A percentile compares a stretch with the other conserved stretches of the same genome.
Evolutionary conservation across 768 basidiomycete species (phyloP).

Genomic region (Myochromella boudieri): DNA sequence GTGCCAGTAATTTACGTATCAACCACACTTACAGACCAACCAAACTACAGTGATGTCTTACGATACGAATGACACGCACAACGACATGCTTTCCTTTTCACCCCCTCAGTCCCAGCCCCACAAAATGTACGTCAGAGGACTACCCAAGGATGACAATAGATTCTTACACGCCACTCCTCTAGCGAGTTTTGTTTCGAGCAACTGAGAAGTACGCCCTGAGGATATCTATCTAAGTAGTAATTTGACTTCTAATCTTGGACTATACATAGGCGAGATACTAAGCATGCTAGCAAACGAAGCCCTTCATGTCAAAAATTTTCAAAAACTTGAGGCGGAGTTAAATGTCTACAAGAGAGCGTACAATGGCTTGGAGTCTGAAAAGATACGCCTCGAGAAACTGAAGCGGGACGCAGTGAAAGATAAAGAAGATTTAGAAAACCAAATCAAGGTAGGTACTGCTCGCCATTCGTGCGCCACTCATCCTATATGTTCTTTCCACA

Average conservation of each 20-base stretch:
- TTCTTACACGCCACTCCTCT: neutral
- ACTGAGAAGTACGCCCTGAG: slow-evolving; percentile 29
- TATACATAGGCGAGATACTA: slow-evolving; percentile 36
- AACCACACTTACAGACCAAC: too few relatives aligned
- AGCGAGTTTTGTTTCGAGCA: slow-evolving; percentile 34
- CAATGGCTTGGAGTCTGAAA: slow-evolving; percentile 35
- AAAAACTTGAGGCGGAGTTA: slow-evolving; percentile 39
- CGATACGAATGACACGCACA: slow-evolving; percentile 15
- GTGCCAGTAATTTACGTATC: neutral
- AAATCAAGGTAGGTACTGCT: slow-evolving; percentile 33
- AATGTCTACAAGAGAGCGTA: slow-evolving; percentile 43
- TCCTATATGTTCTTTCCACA: neutral
- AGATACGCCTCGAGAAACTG: slow-evolving; percentile 28
- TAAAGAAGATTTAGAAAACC: slow-evolving; percentile 36
- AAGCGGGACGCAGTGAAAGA: slow-evolving; percentile 38
- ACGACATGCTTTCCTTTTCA: slow-evolving; percentile 4
- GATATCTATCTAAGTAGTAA: neutral
- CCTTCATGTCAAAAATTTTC: slow-evolving; percentile 28
- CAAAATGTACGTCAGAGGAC: slow-evolving; percentile 16
- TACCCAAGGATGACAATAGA: neutral
- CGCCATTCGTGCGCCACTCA: neutral
- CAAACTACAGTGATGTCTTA: slow-evolving; percentile 13
- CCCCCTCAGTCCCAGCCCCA: slow-evolving; percentile 14
- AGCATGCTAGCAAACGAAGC: slow-evolving; percentile 33
- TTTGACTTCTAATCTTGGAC: neutral